phyloP scores from a whole-genome alignment of 169 alveolate species.

The Babesia bigemina region DNA sequence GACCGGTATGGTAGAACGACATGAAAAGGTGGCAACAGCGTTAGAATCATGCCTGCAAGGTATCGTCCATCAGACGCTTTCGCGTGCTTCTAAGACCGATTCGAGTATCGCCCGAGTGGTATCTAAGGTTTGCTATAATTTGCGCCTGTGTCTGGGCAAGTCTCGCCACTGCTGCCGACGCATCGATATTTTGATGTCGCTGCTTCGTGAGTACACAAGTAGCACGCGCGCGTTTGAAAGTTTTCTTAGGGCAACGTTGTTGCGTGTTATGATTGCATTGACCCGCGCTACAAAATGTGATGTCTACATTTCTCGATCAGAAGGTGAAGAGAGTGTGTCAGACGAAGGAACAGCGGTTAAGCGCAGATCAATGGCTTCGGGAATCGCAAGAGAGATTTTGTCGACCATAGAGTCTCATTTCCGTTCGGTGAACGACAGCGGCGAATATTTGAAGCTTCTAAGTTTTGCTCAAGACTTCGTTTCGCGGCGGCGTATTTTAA shows the following conservation, averaged over 20 bases:
- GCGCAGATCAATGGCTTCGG: slow-evolving; percentile 2
- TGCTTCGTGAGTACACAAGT: slow-evolving; percentile 17
- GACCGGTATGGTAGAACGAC: slow-evolving; percentile 46
- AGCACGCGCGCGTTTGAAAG: slow-evolving; percentile 3
- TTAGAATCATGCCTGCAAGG: slow-evolving; percentile 4
- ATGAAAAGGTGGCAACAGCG: slow-evolving; percentile 49
- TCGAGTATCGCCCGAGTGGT: slow-evolving; percentile 17
- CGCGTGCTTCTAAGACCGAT: slow-evolving; percentile 1
- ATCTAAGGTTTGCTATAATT: slow-evolving; percentile 35
- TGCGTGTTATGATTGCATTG: slow-evolving; percentile 42
- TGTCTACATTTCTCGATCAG: neutral
- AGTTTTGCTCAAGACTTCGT: slow-evolving; percentile 59
- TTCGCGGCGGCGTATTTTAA: slow-evolving; percentile 12
- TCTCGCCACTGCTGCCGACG: slow-evolving; percentile 33
- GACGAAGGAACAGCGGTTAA: neutral
- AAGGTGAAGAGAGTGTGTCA: neutral
- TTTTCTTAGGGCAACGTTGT: slow-evolving; percentile 20
- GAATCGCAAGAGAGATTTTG: slow-evolving; percentile 26
- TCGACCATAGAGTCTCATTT: slow-evolving; percentile 40
- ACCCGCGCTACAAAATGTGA: slow-evolving; percentile 25
- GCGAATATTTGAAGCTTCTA: slow-evolving; percentile 45
- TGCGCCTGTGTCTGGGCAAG: slow-evolving; percentile 48
- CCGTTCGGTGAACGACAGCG: neutral
- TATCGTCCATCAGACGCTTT: slow-evolving; percentile 1
- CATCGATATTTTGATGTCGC: slow-evolving; percentile 6